Percentiles rank a stretch among this genome's conserved stretches.
These are phyloP conservation scores for Mycena filopes DNA, from an alignment of 768 basidiomycete genomes.

Conservation along the genomic window DNA sequence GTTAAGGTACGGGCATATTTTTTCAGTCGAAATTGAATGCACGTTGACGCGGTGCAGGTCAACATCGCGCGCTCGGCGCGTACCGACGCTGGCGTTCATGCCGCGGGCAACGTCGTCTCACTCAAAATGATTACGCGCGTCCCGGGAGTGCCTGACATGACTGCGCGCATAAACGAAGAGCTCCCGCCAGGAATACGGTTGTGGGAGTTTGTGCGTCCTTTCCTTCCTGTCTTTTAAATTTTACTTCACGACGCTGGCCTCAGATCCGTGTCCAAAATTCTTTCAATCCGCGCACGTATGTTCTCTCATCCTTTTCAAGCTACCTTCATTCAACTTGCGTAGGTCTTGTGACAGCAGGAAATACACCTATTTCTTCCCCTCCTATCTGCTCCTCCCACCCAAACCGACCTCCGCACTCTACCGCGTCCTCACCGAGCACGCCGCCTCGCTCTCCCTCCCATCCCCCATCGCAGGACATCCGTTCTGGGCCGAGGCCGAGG, in stretches of 20 bases:
- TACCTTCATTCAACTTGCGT: slow-evolving; percentile 25
- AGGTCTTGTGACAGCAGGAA: slow-evolving; percentile 95
- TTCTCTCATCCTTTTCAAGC: slow-evolving; percentile 22
- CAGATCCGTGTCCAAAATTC: slow-evolving; percentile 81
- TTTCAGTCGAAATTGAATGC: background rate
- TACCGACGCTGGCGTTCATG: slow-evolving; percentile 98
- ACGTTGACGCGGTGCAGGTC: slow-evolving; percentile 61
- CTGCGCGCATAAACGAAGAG: slow-evolving; percentile 81
- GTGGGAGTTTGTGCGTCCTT: slow-evolving; percentile 85
- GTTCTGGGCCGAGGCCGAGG: slow-evolving; percentile 69
- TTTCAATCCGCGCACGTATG: slow-evolving; percentile 82
- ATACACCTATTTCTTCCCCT: slow-evolving; percentile 97
- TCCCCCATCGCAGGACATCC: slow-evolving; percentile 47
- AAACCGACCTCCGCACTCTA: slow-evolving; percentile 77
- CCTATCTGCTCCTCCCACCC: slow-evolving; percentile 92
- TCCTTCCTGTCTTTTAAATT: background rate
- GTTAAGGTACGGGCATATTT: slow-evolving; percentile 70
- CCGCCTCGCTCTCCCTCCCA: slow-evolving; percentile 39
- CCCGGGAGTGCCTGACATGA: slow-evolving; percentile 77
- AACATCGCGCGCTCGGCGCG: slow-evolving; percentile 88
- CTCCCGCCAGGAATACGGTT: slow-evolving; percentile 92
- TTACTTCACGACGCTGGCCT: background rate
- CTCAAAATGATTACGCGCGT: slow-evolving; percentile 88
- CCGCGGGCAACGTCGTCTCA: slow-evolving; percentile 93
- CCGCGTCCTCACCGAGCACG: slow-evolving; percentile 51